Percentiles rank a stretch among this genome's conserved stretches.
Evolutionary conservation across 345 rosid species (phyloP).

Genomic region (Brassica cretica): DNA sequence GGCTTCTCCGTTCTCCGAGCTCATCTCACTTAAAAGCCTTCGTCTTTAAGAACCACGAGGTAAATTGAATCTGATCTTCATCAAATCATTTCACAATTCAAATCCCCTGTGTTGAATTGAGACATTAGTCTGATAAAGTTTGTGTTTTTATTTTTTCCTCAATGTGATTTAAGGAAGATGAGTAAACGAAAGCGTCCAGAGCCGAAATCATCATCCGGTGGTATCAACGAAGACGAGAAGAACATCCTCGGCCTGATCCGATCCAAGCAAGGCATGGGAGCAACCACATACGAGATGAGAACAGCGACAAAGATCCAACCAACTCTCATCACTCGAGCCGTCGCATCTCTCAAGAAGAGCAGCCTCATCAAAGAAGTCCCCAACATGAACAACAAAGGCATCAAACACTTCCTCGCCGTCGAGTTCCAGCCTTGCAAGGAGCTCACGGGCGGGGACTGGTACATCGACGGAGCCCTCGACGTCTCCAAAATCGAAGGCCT

Average conservation of each 20-base stretch:
- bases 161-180: slow-evolving; percentile 7
- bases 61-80: slow-evolving; percentile 14
- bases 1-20: background rate
- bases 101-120: background rate
- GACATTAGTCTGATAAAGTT: background rate
- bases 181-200: slow-evolving; percentile 62
- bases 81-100: background rate
- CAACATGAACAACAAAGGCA: slow-evolving; percentile 58
- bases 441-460: slow-evolving; percentile 85
- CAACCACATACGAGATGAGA: slow-evolving; percentile 52
- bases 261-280: slow-evolving; percentile 63
- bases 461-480: slow-evolving; percentile 60
- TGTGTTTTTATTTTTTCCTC: background rate
- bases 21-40: background rate
- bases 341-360: slow-evolving; percentile 48
- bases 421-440: slow-evolving; percentile 71
- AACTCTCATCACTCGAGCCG: slow-evolving; percentile 39
- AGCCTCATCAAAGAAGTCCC: slow-evolving; percentile 61
- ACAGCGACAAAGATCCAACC: slow-evolving; percentile 45
- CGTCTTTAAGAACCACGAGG: slow-evolving; percentile 2
- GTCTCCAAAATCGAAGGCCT: slow-evolving; percentile 42
- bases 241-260: slow-evolving; percentile 45
- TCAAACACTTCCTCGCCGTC: slow-evolving; percentile 54
- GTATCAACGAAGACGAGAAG: slow-evolving; percentile 56
- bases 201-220: slow-evolving; percentile 31